phyloP scores from a whole-genome alignment of 169 alveolate genomes.

The Blepharisma undulans region DNA sequence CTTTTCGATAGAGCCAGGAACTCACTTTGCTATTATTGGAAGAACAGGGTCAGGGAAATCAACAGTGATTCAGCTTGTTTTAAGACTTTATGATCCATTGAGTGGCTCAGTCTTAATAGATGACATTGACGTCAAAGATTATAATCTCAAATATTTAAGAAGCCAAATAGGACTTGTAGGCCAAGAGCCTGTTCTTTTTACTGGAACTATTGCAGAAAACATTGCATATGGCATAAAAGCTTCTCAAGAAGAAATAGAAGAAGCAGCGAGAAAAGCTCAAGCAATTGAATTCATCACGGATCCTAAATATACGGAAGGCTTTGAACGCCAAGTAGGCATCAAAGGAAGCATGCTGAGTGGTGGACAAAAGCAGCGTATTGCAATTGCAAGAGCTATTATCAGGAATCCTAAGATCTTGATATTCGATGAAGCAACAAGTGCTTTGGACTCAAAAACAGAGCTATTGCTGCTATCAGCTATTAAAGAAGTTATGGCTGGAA shows the following conservation, averaged over 20 bases:
- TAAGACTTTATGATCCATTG: slow-evolving; percentile 88
- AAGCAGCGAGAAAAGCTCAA: slow-evolving; percentile 25
- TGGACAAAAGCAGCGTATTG: slow-evolving; percentile 86
- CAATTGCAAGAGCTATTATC: slow-evolving; percentile 83
- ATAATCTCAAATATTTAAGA: slow-evolving; percentile 64
- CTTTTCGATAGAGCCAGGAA: slow-evolving; percentile 83
- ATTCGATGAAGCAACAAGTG: slow-evolving; percentile 89
- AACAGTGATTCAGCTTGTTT: slow-evolving; percentile 91
- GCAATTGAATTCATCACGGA: slow-evolving; percentile 12
- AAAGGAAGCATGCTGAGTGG: slow-evolving; percentile 82
- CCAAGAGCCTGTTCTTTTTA: slow-evolving; percentile 59
- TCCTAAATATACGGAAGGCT: slow-evolving; percentile 22
- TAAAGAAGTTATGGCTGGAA: slow-evolving; percentile 48
- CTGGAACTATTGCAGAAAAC: slow-evolving; percentile 61
- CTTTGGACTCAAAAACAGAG: slow-evolving; percentile 81
- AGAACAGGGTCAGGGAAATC: slow-evolving; percentile 97
- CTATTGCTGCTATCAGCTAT: slow-evolving; percentile 64
- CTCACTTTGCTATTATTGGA: slow-evolving; percentile 91
- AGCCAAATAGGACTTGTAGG: slow-evolving; percentile 62
- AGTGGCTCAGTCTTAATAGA: slow-evolving; percentile 60
- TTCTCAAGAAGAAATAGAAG: slow-evolving; percentile 17
- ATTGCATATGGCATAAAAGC: slow-evolving; percentile 35
- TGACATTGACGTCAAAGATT: slow-evolving; percentile 49
- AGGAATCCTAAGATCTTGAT: slow-evolving; percentile 71
- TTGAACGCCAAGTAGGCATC: slow-evolving; percentile 57